A percentile compares a stretch with the other conserved stretches of the same genome.
Evolutionary conservation across 805 yeast species (phyloP).

Genomic region (Hyphopichia homilentoma): DNA sequence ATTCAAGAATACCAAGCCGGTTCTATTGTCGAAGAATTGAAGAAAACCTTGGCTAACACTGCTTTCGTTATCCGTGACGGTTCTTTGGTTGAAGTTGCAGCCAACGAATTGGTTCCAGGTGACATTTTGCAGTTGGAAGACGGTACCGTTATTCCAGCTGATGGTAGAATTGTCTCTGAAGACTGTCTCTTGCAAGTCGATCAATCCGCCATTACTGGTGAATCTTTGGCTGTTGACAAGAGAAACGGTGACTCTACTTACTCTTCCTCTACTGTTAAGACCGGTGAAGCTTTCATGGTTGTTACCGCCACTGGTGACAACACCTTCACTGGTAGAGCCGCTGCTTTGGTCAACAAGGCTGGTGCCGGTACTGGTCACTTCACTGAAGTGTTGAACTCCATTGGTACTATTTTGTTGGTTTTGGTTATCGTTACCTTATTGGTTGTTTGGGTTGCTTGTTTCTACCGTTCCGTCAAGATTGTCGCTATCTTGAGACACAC

Average conservation of each 20-base stretch:
- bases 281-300: constrained; percentile 93
- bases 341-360: constrained; percentile 93
- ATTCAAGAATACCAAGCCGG: constrained; percentile 98
- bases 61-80: constrained; percentile 87
- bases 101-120: constrained; percentile 92
- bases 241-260: constrained; percentile 80
- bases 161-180: constrained; percentile 85
- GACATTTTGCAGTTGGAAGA: constrained; percentile 90
- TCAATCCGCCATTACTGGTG: constrained; percentile 97
- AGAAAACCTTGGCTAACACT: constrained; percentile 89
- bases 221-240: constrained; percentile 93
- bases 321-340: constrained; percentile 97
- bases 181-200: constrained; percentile 86
- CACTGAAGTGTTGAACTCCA: constrained; percentile 96
- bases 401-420: constrained; percentile 88
- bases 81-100: constrained; percentile 65
- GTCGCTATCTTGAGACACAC: constrained; percentile 89
- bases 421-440: constrained; percentile 83
- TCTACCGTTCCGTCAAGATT: constrained; percentile 87
- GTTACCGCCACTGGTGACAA: constrained; percentile 94
- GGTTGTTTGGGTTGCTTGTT: constrained; percentile 88
- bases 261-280: constrained; percentile 92
- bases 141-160: constrained; percentile 90
- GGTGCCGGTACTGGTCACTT: constrained; percentile 92
- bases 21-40: constrained; percentile 94